Conservation (phyloP, 2,329 filamentous ascomycete genomes). For the Arthrobotrys iridis region DNA sequence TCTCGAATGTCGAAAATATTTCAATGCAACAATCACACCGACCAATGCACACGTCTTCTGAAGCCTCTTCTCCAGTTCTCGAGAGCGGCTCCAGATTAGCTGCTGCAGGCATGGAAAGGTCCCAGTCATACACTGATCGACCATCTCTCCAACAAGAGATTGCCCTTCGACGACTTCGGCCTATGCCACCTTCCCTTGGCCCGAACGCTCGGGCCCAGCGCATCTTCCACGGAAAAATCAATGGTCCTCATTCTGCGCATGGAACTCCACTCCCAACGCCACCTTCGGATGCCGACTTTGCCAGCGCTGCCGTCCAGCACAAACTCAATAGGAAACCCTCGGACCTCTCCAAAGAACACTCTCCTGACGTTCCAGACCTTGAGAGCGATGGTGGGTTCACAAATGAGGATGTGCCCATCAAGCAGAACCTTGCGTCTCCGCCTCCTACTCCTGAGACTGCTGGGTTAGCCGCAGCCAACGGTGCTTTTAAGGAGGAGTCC, state of each 20-base stretch:
- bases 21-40: conserved; percentile 37
- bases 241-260: conserved; percentile 42
- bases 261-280: conserved; percentile 50
- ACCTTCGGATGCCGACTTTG: conserved; percentile 51
- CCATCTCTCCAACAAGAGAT: conserved; percentile 50
- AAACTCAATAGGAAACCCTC: conserved; percentile 49
- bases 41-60: conserved; percentile 40
- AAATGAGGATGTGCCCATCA: conserved; percentile 31
- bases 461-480: conserved; percentile 31
- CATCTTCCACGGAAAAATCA: conserved; percentile 34
- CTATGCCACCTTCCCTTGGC: conserved; percentile 36
- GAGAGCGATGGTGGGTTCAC: conserved; percentile 49
- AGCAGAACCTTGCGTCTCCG: conserved; percentile 47
- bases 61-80: conserved; percentile 39
- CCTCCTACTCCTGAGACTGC: conserved; percentile 50
- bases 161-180: conserved; percentile 41
- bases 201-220: conserved; percentile 42
- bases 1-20: conserved; percentile 36
- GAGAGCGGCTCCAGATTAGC: conserved; percentile 20
- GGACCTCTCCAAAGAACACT: conserved; percentile 52
- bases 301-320: conserved; percentile 37
- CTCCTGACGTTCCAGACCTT: conserved; percentile 51
- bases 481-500: conserved; percentile 30
- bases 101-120: conserved; percentile 40
- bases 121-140: conserved; percentile 47